phyloP scores from a whole-genome alignment of 768 basidiomycete genomes.

The Xerocomus spinulosus region DNA sequence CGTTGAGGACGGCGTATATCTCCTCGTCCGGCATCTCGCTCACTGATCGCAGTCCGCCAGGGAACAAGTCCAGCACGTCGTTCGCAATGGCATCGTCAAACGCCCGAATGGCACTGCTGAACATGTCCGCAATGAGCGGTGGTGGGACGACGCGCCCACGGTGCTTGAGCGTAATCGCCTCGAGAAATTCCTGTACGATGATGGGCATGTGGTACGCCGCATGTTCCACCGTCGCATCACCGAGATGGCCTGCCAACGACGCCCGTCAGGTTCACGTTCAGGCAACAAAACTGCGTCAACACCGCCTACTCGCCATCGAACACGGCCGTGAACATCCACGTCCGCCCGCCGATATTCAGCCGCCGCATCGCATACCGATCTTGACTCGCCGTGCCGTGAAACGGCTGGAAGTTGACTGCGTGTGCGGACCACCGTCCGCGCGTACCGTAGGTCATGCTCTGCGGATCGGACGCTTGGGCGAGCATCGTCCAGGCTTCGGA shows the following conservation, averaged over 20 bases:
- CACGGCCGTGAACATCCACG: conserved; percentile 65
- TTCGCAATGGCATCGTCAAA: conserved; percentile 67
- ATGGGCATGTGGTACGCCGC: conserved; percentile 65
- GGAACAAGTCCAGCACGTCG: conserved; percentile 58
- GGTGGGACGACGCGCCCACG: conserved; percentile 40
- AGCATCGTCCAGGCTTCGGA: conserved; percentile 53
- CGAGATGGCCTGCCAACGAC: conserved; percentile 51
- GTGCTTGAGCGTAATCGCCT: conserved; percentile 37
- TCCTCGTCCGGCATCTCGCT: conserved; percentile 50
- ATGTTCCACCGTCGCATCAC: conserved; percentile 65
- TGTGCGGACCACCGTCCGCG: conserved; percentile 44
- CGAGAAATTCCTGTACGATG: conserved; percentile 57
- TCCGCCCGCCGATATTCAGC: conserved; percentile 49
- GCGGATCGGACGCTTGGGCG: conserved; percentile 47
- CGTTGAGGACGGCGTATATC: conserved; percentile 59
- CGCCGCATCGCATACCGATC: conserved; percentile 60
- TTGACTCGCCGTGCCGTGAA: conserved; percentile 49
- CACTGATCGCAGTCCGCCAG: conserved; percentile 49
- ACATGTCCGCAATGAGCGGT: conserved; percentile 49
- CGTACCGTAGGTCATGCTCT: conserved; percentile 37
- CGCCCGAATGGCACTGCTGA: conserved; percentile 53
- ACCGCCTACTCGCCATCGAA: conserved; percentile 54
- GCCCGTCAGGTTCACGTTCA: background rate
- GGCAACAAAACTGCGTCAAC: background rate
- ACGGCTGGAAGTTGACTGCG: conserved; percentile 66